Evolutionary conservation across 768 basidiomycete species (phyloP), one percentile per base, ranked within the genome.

Genomic region (Megacollybia marginata): DNA sequence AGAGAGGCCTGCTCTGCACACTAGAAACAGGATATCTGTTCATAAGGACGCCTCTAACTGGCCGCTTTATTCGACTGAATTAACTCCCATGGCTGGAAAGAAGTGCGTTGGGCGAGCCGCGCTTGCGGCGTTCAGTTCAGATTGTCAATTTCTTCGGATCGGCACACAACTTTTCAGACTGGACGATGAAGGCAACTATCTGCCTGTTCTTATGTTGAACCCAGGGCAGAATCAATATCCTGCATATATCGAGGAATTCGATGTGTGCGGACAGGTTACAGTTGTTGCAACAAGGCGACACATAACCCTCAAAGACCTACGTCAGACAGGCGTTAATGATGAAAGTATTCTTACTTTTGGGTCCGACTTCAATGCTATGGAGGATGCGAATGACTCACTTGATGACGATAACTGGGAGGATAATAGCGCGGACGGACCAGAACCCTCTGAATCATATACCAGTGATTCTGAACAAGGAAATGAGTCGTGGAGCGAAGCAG

Each of bases 191-290:
- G 46, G 46, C 18, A 42, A 52, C 15, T 55, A 52, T 28, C 47
- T 43, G 2, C 28, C 47, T 7, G 32, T 52, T 9, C 49, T 49
- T 2, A 32, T 48, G 32, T 42, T 13, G 18, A 33, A 15, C 23
- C 9, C 34, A 6, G 23, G 6, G 9, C 13, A 36, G 7, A 28
- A 28, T 28, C 23, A 6, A 28, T 16, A 42, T 42, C 52, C 44
- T 18, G 28, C 53, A 1, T 16, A 42, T n/a, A 3, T 54, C 15
- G 55, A 56, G 20, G 55, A 56, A 33, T 54, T 42, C 33, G 45
- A 47, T 5, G 18, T 31, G 4, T 33, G 46, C 0, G 55, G 48
- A 2, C 12, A 43, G 15, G 16, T 51, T 11, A 46, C 35, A 20
- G 52, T 42, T 10, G 23, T 54, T 40, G 47, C 52, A n/a, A 50